Percentiles rank a stretch among this genome's conserved stretches.
Conservation (phyloP, 495 filamentous ascomycete genomes). For the Cercophora sp. region DNA sequence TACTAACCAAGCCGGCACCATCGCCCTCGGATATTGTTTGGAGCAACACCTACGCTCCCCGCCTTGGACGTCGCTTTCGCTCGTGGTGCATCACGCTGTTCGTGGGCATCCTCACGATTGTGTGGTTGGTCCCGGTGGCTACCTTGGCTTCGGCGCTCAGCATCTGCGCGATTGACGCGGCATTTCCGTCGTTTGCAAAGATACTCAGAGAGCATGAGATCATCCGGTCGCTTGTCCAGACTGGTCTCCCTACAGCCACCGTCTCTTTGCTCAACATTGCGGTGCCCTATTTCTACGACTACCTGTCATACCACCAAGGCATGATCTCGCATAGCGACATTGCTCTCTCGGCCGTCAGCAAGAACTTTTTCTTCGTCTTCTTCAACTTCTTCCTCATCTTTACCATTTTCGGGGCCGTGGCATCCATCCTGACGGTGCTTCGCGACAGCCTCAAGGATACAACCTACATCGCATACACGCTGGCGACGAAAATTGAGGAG, state of each 20-base stretch:
- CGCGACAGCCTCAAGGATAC: conserved; percentile 73
- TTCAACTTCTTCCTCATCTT: conserved; percentile 98
- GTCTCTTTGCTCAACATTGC: conserved; percentile 82
- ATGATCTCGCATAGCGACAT: conserved; percentile 93
- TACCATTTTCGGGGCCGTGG: conserved; percentile 81
- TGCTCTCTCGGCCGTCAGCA: conserved; percentile 92
- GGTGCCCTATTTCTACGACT: conserved; percentile 93
- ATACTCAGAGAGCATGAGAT: conserved; percentile 63
- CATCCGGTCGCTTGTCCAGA: conserved; percentile 72
- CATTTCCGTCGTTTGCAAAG: conserved; percentile 67
- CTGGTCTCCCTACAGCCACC: conserved; percentile 78
- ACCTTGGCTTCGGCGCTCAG: conserved; percentile 74
- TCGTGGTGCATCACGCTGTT: conserved; percentile 79
- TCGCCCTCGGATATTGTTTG: conserved; percentile 87
- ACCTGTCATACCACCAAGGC: conserved; percentile 82
- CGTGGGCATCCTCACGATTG: conserved; percentile 74
- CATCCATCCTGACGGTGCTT: conserved; percentile 65
- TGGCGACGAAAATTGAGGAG: conserved; percentile 70
- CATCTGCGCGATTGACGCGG: conserved; percentile 67
- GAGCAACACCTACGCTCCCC: conserved; percentile 86
- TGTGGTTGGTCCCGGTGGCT: conserved; percentile 87
- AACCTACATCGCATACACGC: conserved; percentile 65
- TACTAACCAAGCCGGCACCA: conserved; percentile 82
- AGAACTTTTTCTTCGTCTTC: conserved; percentile 99
- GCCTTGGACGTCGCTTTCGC: conserved; percentile 64